Evolutionary conservation across 2,329 filamentous ascomycete species (phyloP).

Genomic region (Pseudopyrenochaeta lycopersici): DNA sequence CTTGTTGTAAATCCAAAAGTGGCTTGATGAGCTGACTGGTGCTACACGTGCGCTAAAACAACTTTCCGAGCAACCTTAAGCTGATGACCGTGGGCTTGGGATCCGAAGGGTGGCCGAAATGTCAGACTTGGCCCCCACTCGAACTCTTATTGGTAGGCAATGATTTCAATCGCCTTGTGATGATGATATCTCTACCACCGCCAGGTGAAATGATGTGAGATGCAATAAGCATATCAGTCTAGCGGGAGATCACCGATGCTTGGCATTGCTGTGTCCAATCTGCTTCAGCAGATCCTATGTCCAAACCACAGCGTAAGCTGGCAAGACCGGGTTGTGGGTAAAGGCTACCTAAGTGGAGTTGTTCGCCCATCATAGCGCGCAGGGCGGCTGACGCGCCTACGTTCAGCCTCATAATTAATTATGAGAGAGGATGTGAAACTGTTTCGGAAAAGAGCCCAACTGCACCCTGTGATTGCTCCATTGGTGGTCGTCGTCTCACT

Average conservation of each 20-base stretch:
- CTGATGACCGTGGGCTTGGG: slow-evolving; percentile 7
- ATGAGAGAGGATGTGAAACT: background rate
- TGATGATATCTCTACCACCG: slow-evolving; percentile 4
- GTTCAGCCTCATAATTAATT: slow-evolving; percentile 17
- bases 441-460: background rate
- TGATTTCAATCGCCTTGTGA: background rate
- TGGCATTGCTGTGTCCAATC: slow-evolving; percentile 21
- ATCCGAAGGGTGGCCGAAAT: background rate
- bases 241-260: slow-evolving; percentile 31
- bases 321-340: slow-evolving; percentile 5
- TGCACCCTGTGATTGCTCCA: background rate
- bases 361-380: background rate
- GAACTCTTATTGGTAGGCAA: background rate
- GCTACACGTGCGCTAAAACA: slow-evolving; percentile 14
- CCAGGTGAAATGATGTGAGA: slow-evolving; percentile 16
- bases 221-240: slow-evolving; percentile 26
- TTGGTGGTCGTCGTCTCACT: background rate
- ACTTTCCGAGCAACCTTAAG: slow-evolving; percentile 25
- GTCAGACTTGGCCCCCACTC: slow-evolving; percentile 1
- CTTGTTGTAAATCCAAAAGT: background rate
- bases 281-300: background rate
- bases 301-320: background rate
- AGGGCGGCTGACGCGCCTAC: slow-evolving; percentile 8
- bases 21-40: background rate
- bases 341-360: background rate